Percentiles rank a stretch among this genome's conserved stretches.
phyloP scores from a whole-genome alignment of 805 yeast species.

The Limtongozyma cylindracea region DNA sequence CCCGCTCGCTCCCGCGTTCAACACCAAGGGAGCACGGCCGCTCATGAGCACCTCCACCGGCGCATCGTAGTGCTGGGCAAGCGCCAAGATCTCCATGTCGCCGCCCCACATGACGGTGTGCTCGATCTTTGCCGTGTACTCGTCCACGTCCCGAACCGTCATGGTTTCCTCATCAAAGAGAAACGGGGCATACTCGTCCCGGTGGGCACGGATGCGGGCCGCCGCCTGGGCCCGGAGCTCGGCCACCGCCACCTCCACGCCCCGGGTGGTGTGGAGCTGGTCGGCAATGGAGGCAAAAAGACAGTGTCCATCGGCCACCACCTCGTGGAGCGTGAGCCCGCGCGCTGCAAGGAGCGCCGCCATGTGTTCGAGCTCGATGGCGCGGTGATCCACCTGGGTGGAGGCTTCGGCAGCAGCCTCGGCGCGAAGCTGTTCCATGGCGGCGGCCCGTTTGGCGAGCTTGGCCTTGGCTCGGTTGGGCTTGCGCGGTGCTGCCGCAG shows the following conservation, averaged over 20 bases:
- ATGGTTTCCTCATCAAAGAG: constrained; percentile 58
- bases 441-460: constrained; percentile 52
- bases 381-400: constrained; percentile 35
- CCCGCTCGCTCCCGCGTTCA: constrained; percentile 27
- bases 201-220: constrained; percentile 31
- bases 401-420: constrained; percentile 56
- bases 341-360: constrained; percentile 20
- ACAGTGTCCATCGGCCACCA: constrained; percentile 87
- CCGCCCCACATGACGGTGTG: constrained; percentile 92
- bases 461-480: constrained; percentile 72
- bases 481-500: constrained; percentile 1
- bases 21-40: constrained; percentile 38
- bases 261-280: constrained; percentile 34
- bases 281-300: constrained; percentile 68
- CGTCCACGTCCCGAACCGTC: constrained; percentile 33
- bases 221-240: constrained; percentile 45
- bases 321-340: constrained; percentile 31
- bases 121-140: constrained; percentile 42
- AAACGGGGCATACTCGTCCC: constrained; percentile 57
- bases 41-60: constrained; percentile 60
- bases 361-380: constrained; percentile 48
- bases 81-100: constrained; percentile 72
- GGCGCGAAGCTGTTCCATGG: constrained; percentile 28
- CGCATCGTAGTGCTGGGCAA: constrained; percentile 40
- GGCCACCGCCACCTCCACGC: constrained; percentile 11